Percentiles rank a stretch among this genome's conserved stretches.
phyloP scores from a whole-genome alignment of 2,329 filamentous ascomycete genomes.

The Scedosporium boydii region DNA sequence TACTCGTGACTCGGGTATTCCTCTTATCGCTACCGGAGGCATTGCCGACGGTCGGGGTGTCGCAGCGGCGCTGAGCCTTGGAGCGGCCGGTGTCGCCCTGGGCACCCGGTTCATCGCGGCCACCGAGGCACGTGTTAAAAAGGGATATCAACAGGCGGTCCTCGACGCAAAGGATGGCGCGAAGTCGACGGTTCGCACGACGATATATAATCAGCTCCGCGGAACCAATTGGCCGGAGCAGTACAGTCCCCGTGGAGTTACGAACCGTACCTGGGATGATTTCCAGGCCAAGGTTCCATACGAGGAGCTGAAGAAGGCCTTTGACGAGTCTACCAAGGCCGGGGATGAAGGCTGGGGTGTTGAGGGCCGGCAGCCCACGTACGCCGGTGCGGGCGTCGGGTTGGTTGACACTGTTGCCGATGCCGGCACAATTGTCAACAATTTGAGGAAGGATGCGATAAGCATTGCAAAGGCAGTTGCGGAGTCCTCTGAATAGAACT shows the following conservation, averaged over 20 bases:
- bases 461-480: slow-evolving; percentile 5
- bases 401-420: slow-evolving; percentile 28
- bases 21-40: slow-evolving; percentile 42
- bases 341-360: slow-evolving; percentile 38
- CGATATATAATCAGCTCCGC: slow-evolving; percentile 33
- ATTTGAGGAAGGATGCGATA: slow-evolving; percentile 18
- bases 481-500: background rate
- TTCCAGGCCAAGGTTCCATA: slow-evolving; percentile 27
- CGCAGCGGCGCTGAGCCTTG: slow-evolving; percentile 39
- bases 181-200: slow-evolving; percentile 27
- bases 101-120: slow-evolving; percentile 55
- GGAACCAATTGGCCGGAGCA: slow-evolving; percentile 31
- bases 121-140: slow-evolving; percentile 26
- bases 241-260: slow-evolving; percentile 28
- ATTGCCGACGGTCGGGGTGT: slow-evolving; percentile 46
- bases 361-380: slow-evolving; percentile 37
- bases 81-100: slow-evolving; percentile 45
- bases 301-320: slow-evolving; percentile 31
- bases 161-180: slow-evolving; percentile 29
- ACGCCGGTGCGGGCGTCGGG: slow-evolving; percentile 36
- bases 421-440: slow-evolving; percentile 27
- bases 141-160: slow-evolving; percentile 32
- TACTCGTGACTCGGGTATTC: slow-evolving; percentile 18
- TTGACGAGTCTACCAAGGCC: slow-evolving; percentile 27
- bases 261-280: slow-evolving; percentile 28